phyloP scores from a whole-genome alignment of 2,329 filamentous ascomycete species.

The Coniella vitis region DNA sequence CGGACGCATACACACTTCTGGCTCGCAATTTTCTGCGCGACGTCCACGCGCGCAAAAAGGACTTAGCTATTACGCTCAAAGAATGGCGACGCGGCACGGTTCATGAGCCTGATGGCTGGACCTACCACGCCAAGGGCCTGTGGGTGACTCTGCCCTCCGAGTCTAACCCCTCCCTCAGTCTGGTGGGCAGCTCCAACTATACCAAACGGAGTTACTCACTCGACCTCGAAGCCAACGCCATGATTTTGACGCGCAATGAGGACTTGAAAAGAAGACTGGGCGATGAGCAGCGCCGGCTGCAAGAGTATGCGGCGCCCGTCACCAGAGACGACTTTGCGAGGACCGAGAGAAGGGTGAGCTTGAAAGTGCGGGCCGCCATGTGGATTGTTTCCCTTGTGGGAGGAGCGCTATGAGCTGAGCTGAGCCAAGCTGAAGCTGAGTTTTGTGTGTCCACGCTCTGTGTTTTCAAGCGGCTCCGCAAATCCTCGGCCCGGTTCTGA shows the following conservation, averaged over 20 bases:
- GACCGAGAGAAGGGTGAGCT: constrained; percentile 74
- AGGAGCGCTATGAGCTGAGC: constrained; percentile 68
- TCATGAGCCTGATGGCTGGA: constrained; percentile 80
- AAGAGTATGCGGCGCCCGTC: constrained; percentile 63
- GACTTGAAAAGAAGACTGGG: constrained; percentile 65
- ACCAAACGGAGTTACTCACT: constrained; percentile 89
- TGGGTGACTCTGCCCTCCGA: constrained; percentile 74
- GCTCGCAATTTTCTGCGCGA: constrained; percentile 71
- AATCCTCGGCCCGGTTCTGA: too few relatives aligned
- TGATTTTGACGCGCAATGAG: constrained; percentile 76
- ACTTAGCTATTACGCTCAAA: constrained; percentile 61
- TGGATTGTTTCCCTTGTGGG: constrained; percentile 85
- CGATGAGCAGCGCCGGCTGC: constrained; percentile 73
- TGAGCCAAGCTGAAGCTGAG: neutral
- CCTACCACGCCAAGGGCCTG: constrained; percentile 93
- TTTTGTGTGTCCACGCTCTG: neutral
- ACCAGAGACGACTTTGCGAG: constrained; percentile 72
- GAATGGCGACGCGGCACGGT: constrained; percentile 86
- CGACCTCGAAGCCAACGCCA: constrained; percentile 81
- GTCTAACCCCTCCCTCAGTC: constrained; percentile 63
- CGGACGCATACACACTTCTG: constrained; percentile 85
- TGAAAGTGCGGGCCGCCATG: constrained; percentile 85
- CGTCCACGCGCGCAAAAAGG: constrained; percentile 38
- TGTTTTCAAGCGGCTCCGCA: too few relatives aligned
- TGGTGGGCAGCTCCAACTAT: constrained; percentile 92